Base-by-base conservation (phyloP, 805 yeast genomes). In the Pichia cephalocereana region DNA sequence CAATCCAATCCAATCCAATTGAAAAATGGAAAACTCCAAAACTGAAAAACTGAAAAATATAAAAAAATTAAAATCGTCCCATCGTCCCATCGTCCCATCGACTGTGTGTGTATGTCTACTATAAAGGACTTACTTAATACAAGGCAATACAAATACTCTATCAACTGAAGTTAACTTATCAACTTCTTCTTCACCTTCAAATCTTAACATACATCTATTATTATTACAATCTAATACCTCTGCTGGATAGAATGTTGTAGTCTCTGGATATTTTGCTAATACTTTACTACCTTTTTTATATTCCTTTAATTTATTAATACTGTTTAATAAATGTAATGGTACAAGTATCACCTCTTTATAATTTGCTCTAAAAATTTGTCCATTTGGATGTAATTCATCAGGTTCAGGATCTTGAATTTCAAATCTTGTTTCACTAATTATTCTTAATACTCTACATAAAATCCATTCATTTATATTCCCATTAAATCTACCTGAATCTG, bases 331-430 rank as follows among this genome's bases (percentile, higher is more conserved):
- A 31, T 48, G 52, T 15, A 47, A 34, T 0, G 95, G 87, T 40
- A 93, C 83, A 38, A 85, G 68, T 23, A 87, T 73, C 4, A 87
- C 66, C 54, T 93, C 98, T 59, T 83, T 83, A 74, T 86, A 80
- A 19, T 77, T 82, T 10, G 96, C 89, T 57, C 82, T 84, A 67
- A 83, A 93, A 1, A 85, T 72, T 57, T 83, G 91, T 2, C 96
- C 96, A 5, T 90, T 85, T 49, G 90, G 87, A 53, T 85, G 86
- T 56, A 81, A 76, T 58, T 91, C 98, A 60, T 93, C 99, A 0
- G 99, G 98, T 59, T 93, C 99, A 0, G 98, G 96, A 64, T 93
- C 99, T 57, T 87, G 79, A n/a, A 93, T 90, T 65, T 93, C 98
- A 62, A 83, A 89, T 50, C 78, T 74, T 7, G 55, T 47, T 18